phyloP scores from a whole-genome alignment of 169 alveolate genomes.

The Plasmodium relictum region DNA sequence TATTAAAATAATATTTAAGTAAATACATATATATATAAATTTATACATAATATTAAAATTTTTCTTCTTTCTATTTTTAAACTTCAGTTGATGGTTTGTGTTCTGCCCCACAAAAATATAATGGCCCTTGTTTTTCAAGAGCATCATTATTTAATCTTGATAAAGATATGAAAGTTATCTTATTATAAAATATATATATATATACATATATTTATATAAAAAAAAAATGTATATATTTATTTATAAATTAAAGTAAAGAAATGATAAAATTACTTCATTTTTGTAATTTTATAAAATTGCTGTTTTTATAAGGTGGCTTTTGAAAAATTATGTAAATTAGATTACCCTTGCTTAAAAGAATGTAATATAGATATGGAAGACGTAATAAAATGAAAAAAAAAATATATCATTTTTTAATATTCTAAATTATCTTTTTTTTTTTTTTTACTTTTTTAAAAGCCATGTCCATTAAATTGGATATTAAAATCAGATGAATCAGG shows the following conservation, averaged over 20 bases:
- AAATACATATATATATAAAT: background rate
- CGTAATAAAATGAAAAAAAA: conserved; percentile 32
- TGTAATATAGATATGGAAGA: conserved; percentile 55
- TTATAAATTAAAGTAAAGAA: background rate
- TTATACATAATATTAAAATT: background rate
- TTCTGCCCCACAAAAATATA: conserved; percentile 50
- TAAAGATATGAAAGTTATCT: conserved; percentile 64
- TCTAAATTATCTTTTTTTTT: background rate
- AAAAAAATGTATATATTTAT: background rate
- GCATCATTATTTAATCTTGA: conserved; percentile 51
- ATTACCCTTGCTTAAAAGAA: conserved; percentile 40
- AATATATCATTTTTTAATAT: background rate
- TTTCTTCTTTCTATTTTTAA: conserved; percentile 6
- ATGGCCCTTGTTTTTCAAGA: conserved; percentile 64
- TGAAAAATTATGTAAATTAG: conserved; percentile 52
- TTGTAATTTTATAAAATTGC: background rate
- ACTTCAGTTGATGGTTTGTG: conserved; percentile 36
- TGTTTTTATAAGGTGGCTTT: conserved; percentile 32
- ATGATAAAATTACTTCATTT: background rate
- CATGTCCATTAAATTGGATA: conserved; percentile 59
- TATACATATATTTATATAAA: background rate
- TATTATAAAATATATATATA: background rate
- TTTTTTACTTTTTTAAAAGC: conserved; percentile 14
- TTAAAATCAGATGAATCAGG: conserved; percentile 59
- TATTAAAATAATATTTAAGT: background rate